These are phyloP conservation scores for Diaporthe sp. DNA, from an alignment of 2,329 filamentous ascomycete genomes.

Conservation along the genomic window DNA sequence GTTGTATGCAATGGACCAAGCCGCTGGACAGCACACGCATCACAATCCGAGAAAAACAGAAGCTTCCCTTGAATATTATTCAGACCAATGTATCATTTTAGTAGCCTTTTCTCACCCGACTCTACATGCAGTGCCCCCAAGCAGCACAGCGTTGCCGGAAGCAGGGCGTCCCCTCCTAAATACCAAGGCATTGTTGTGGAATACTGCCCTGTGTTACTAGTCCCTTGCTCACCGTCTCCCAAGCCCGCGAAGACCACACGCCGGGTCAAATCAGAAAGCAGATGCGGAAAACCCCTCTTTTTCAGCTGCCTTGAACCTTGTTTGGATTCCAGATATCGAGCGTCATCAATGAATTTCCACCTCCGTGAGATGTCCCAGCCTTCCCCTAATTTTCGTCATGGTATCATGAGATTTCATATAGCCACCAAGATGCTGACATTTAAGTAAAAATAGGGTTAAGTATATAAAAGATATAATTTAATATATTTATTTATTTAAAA, in stretches of 20 bases:
- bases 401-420: constrained; percentile 35
- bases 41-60: neutral
- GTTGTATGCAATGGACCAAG: neutral
- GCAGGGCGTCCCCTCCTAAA: neutral
- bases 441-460: too few relatives aligned
- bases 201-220: constrained; percentile 3
- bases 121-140: constrained; percentile 49
- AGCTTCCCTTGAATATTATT: constrained; percentile 20
- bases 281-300: constrained; percentile 17
- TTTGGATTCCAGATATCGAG: constrained; percentile 29
- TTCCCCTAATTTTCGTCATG: constrained; percentile 37
- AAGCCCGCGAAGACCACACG: constrained; percentile 9
- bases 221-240: constrained; percentile 28
- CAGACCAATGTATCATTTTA: constrained; percentile 42
- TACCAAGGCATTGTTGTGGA: neutral
- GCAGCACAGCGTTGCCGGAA: constrained; percentile 23
- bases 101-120: constrained; percentile 45
- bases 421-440: too few relatives aligned
- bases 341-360: constrained; percentile 34
- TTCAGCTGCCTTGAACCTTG: constrained; percentile 23
- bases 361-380: constrained; percentile 22
- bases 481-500: too few relatives aligned
- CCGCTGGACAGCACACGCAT: neutral
- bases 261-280: constrained; percentile 20
- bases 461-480: too few relatives aligned